These are phyloP conservation scores for Boletus sp. DNA, from an alignment of 1,284 basidiomycete genomes.

Conservation along the genomic window DNA sequence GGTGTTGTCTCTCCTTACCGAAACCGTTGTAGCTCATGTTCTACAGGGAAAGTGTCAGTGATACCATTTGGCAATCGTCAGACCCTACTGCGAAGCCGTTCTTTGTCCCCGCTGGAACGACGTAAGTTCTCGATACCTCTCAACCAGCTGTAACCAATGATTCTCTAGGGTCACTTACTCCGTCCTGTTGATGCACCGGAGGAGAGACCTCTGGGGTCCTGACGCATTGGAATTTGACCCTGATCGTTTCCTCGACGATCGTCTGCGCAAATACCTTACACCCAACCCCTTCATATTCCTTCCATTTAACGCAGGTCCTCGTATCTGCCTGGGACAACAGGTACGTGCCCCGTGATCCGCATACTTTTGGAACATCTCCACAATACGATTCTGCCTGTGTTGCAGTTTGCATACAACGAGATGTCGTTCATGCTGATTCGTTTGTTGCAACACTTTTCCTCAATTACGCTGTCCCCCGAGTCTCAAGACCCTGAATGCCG, in stretches of 20 bases:
- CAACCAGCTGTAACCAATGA: not conserved
- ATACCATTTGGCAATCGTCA: constrained; percentile 43
- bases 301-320: constrained; percentile 48
- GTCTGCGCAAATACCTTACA: constrained; percentile 27
- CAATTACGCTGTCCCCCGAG: constrained; percentile 43
- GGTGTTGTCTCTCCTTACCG: not conserved
- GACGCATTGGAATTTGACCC: constrained; percentile 50
- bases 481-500: constrained; percentile 41
- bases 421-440: constrained; percentile 63
- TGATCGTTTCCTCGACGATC: constrained; percentile 45
- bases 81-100: constrained; percentile 44
- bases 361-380: not conserved
- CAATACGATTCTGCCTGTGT: not conserved
- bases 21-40: not conserved
- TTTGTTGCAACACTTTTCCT: constrained; percentile 56
- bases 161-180: constrained; percentile 44
- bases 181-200: constrained; percentile 59
- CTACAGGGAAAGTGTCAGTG: constrained; percentile 37
- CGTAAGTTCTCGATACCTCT: constrained; percentile 31
- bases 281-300: constrained; percentile 45
- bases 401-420: constrained; percentile 66
- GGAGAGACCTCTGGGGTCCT: constrained; percentile 63
- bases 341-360: constrained; percentile 8
- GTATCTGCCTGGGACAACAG: constrained; percentile 45
- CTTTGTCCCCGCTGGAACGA: constrained; percentile 51